These are phyloP conservation scores for Globisporangium uncinulatum DNA, from an alignment of 352 stramenopile genomes.

Conservation along the genomic window DNA sequence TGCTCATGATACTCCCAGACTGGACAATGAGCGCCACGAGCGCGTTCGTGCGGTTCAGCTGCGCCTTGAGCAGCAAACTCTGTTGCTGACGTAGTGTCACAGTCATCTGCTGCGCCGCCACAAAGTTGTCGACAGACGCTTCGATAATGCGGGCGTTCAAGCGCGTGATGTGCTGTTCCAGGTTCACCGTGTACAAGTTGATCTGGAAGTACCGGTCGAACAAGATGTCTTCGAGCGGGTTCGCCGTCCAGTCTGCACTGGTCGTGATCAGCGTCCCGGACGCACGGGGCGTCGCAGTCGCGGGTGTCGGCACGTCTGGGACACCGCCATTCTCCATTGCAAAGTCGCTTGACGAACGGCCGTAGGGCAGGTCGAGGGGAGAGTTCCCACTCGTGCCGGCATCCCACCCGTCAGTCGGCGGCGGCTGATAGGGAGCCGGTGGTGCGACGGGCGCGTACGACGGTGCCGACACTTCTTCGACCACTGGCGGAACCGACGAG, in stretches of 20 bases:
- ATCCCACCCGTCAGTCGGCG: slow-evolving; percentile 1
- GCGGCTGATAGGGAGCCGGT: not conserved
- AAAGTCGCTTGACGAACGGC: not conserved
- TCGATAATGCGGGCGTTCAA: slow-evolving; percentile 42
- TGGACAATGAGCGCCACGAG: slow-evolving; percentile 54
- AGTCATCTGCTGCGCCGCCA: slow-evolving; percentile 24
- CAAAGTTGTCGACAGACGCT: slow-evolving; percentile 37
- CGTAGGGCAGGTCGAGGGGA: too few species aligned
- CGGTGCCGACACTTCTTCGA: not conserved
- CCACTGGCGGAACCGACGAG: not conserved
- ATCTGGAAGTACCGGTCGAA: slow-evolving; percentile 44
- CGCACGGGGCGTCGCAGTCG: not conserved
- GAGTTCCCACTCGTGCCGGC: not conserved
- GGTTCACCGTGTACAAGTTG: slow-evolving; percentile 30
- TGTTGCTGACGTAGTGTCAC: slow-evolving; percentile 22
- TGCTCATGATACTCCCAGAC: slow-evolving; percentile 40
- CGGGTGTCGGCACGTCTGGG: not conserved
- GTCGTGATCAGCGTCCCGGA: slow-evolving; percentile 18
- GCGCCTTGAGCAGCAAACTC: slow-evolving; percentile 21
- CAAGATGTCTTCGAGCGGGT: slow-evolving; percentile 52
- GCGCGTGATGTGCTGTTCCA: slow-evolving; percentile 35
- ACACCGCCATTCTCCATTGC: not conserved
- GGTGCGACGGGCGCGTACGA: not conserved
- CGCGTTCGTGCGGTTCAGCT: slow-evolving; percentile 24
- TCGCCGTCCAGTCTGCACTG: slow-evolving; percentile 24